Evolutionary conservation across 352 stramenopile genomes (phyloP), one percentile per base, ranked within the genome.

Genomic region (Pythium brachiatum): DNA sequence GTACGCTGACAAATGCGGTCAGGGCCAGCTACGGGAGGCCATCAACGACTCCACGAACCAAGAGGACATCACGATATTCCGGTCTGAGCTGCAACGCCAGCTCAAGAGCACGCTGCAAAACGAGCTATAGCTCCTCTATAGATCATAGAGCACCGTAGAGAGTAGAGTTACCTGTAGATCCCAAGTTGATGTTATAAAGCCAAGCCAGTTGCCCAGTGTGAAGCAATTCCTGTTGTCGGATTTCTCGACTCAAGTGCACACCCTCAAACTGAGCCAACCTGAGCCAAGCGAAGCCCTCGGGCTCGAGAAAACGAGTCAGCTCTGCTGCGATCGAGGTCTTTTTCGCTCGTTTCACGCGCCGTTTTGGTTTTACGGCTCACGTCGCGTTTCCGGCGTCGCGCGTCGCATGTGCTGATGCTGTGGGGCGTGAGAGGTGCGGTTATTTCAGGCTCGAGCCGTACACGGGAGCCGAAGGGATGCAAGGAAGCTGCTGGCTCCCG

Each of bases 1-100:
- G 56, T 97, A 96, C 63, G 88, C 88, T 5, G 84, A 96, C 68
- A 96, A 94, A 61, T 90, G 80, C 48, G 84, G 74, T 2, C 79
- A 82, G 25, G 83, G 81, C 32, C 70, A 86, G 46, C 77, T 66
- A 31, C 68, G 70, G 0, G 70, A 91, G 54, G 59, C 86, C 48
- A 91, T 92, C 53, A 83, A 90, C 54, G 68, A 67, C 23, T 36
- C 70, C 41, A 91, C 81, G 18, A 73, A 90, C 56, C 83, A 92
- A 52, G 36, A 73, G 23, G 85, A 76, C 32, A 94, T 94, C 74
- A 90, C 83, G n/a, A 66, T 61, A 25, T 92, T 88, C 53, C 80
- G 84, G 9, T 68, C 79, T 21, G 64, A 79, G 39, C 51, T 93
- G 27, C 79, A 82, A 61, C 57, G 66, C 3, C 64, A 80, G 53